These are phyloP conservation scores for Trichopus zeylanicus DNA, from an alignment of 116 monocot species.

Conservation along the genomic window DNA sequence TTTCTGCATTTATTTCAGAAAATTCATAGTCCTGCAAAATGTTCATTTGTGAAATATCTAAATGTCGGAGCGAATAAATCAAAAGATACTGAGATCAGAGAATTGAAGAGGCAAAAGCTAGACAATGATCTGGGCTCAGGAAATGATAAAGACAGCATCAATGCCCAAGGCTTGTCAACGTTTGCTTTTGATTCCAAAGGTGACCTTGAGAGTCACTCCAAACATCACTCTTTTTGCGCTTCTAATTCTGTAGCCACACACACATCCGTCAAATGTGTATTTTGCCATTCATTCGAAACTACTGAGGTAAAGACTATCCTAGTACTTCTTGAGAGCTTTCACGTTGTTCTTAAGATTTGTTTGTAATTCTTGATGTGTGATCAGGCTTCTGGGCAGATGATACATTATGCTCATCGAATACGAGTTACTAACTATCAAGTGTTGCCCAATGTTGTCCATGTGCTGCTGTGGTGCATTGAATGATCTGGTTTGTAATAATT, in stretches of 20 bases:
- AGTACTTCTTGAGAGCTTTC: too few relatives aligned
- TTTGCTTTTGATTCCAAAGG: not conserved
- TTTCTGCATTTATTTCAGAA: not conserved
- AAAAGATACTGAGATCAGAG: slow-evolving; percentile 13
- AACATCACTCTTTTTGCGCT: not conserved
- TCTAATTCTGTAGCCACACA: not conserved
- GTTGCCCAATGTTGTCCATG: slow-evolving; percentile 40
- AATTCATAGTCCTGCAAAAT: not conserved
- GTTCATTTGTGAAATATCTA: slow-evolving; percentile 5
- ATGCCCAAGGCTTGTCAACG: not conserved
- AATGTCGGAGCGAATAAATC: slow-evolving; percentile 3
- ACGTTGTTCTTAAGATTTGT: not conserved
- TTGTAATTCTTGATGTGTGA: not conserved
- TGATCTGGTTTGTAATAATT: slow-evolving; percentile 39
- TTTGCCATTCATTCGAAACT: slow-evolving; percentile 51
- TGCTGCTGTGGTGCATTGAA: slow-evolving; percentile 72
- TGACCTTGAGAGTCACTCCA: not conserved
- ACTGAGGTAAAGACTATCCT: slow-evolving; percentile 48
- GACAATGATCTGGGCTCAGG: slow-evolving; percentile 2
- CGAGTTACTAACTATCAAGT: slow-evolving; percentile 27
- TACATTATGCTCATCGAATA: slow-evolving; percentile 51
- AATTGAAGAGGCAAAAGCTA: slow-evolving; percentile 46
- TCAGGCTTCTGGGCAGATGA: slow-evolving; percentile 65
- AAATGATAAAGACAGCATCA: not conserved
- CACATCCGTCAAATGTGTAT: slow-evolving; percentile 33